phyloP scores from a whole-genome alignment of 108 stramenopile genomes.

The Licmophora abbreviata region DNA sequence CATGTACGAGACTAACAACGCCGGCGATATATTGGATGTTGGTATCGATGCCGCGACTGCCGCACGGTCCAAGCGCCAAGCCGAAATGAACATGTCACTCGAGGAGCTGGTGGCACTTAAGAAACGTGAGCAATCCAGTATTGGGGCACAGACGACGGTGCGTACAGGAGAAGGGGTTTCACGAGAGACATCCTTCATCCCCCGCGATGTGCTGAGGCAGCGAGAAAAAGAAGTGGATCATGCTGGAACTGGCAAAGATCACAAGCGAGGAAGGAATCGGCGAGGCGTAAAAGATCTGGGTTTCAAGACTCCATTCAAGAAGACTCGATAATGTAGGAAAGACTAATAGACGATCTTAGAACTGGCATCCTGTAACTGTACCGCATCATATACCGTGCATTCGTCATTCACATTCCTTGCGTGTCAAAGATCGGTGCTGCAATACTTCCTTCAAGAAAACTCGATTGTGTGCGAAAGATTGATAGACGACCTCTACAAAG shows the following conservation, averaged over 20 bases:
- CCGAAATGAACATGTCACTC: slow-evolving; percentile 57
- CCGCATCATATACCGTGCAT: too few relatives aligned
- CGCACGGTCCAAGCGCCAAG: slow-evolving; percentile 30
- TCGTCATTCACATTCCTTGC: too few relatives aligned
- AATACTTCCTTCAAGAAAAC: too few relatives aligned
- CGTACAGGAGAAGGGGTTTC: slow-evolving; percentile 47
- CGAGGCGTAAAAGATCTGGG: slow-evolving; percentile 56
- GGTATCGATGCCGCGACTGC: slow-evolving; percentile 43
- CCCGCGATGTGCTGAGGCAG: slow-evolving; percentile 53
- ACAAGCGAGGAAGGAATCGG: slow-evolving; percentile 26
- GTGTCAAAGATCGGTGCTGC: too few relatives aligned
- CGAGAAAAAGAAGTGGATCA: slow-evolving; percentile 18
- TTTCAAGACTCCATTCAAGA: slow-evolving; percentile 46
- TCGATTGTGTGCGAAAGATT: too few relatives aligned
- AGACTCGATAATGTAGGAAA: slow-evolving; percentile 1
- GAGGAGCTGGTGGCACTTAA: slow-evolving; percentile 53
- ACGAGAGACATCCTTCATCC: slow-evolving; percentile 69
- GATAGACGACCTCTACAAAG: too few relatives aligned
- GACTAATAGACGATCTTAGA: too few relatives aligned
- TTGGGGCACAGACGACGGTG: slow-evolving; percentile 31
- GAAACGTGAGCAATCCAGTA: slow-evolving; percentile 29
- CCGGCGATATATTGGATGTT: slow-evolving; percentile 35
- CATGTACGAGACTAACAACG: slow-evolving; percentile 66
- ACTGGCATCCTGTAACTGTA: too few relatives aligned
- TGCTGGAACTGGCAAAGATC: slow-evolving; percentile 9